A percentile compares a stretch with the other conserved stretches of the same genome.
Conservation (phyloP, 306 rosid genomes). For the Acacia acuminata region DNA sequence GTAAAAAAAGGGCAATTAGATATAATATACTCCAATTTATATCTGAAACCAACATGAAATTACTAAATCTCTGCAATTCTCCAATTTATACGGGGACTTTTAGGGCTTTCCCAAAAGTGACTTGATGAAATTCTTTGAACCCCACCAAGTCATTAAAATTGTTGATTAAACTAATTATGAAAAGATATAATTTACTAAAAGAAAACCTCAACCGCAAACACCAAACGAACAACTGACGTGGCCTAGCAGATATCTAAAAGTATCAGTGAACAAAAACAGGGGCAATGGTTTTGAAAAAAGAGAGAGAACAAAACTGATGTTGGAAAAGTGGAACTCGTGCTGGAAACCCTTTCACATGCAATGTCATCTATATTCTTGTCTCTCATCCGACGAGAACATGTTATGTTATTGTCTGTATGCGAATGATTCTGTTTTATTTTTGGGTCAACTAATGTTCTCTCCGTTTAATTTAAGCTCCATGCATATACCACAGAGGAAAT, state of each 20-base stretch:
- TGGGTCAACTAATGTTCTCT: not conserved
- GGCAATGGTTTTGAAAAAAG: slow-evolving; percentile 26
- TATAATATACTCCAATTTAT: no score
- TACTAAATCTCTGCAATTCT: not conserved
- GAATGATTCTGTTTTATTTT: slow-evolving; percentile 1
- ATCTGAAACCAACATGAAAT: not conserved
- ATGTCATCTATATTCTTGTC: slow-evolving; percentile 4
- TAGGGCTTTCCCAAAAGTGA: not conserved
- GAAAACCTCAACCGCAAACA: not conserved
- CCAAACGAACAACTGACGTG: slow-evolving; percentile 31
- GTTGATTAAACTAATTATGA: not conserved
- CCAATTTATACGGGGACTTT: not conserved
- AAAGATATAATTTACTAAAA: not conserved
- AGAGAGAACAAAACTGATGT: not conserved
- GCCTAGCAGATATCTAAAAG: not conserved
- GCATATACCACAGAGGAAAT: not conserved
- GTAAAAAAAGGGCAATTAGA: no score
- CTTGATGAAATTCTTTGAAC: not conserved
- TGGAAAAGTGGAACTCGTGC: not conserved
- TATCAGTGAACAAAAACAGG: slow-evolving; percentile 54
- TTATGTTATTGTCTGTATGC: not conserved
- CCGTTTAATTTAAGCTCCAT: not conserved
- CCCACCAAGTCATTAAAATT: not conserved
- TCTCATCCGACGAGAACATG: not conserved
- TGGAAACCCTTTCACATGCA: slow-evolving; percentile 6